Percentiles rank a stretch among this genome's conserved stretches.
phyloP scores from a whole-genome alignment of 1,284 basidiomycete species.

The Puccinia horiana region DNA sequence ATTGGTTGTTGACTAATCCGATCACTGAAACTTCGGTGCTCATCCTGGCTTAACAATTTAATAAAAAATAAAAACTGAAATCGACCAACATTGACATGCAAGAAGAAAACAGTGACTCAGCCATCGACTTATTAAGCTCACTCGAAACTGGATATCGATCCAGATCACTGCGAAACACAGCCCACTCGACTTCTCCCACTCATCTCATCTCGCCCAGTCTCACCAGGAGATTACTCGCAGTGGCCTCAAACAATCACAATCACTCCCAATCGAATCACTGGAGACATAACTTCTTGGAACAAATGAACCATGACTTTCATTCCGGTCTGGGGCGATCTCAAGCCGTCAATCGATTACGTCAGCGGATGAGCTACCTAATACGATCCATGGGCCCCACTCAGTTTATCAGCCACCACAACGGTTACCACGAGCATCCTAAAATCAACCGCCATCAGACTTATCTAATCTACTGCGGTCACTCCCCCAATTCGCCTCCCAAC shows the following conservation, averaged over 20 bases:
- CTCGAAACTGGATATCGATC: slow-evolving; percentile 10
- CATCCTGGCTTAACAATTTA: not conserved
- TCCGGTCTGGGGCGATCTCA: not conserved
- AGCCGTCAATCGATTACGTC: slow-evolving; percentile 32
- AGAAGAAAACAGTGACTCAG: not conserved
- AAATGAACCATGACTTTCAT: slow-evolving; percentile 27
- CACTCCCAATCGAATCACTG: not conserved
- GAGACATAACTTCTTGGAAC: slow-evolving; percentile 11
- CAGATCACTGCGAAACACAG: too few relatives aligned
- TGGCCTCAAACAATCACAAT: not conserved
- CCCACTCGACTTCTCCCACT: too few relatives aligned
- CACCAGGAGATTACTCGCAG: slow-evolving; percentile 17
- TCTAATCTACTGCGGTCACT: slow-evolving; percentile 38
- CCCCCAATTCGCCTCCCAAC: not conserved
- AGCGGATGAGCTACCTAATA: too few relatives aligned
- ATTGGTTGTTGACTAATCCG: slow-evolving; percentile 4
- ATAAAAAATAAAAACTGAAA: not conserved
- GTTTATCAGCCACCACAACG: not conserved
- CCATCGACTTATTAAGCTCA: not conserved
- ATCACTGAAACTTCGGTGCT: slow-evolving; percentile 30
- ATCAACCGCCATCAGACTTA: not conserved
- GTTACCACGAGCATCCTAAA: not conserved
- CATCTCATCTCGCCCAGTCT: not conserved
- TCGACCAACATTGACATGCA: not conserved
- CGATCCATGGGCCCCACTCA: not conserved